Evolutionary conservation across 192 early-diverging fungal genomes (phyloP).

Genomic region (Coemansia asiatica): DNA sequence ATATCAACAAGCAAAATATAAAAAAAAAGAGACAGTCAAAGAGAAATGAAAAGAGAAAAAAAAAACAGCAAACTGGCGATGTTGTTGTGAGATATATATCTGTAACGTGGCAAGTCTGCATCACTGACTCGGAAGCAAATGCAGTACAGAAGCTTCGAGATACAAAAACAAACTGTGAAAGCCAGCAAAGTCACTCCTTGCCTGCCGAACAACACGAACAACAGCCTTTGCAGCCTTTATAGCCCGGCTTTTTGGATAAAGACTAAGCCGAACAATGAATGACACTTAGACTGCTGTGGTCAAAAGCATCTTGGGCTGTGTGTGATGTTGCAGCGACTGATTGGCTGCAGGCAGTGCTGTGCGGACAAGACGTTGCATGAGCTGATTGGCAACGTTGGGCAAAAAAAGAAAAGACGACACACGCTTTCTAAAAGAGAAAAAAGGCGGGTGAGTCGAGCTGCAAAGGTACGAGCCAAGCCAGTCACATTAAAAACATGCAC

Average conservation of each 20-base stretch:
- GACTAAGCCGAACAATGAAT: too few relatives aligned
- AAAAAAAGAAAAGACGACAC: too few relatives aligned
- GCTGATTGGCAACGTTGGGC: constrained; percentile 17
- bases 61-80: constrained; percentile 3
- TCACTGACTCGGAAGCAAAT: background rate
- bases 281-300: too few relatives aligned
- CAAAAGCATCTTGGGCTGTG: background rate
- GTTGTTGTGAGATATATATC: background rate
- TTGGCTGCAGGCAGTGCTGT: constrained; percentile 16
- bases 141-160: constrained; percentile 11
- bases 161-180: constrained; percentile 1
- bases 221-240: background rate
- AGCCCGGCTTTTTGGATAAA: background rate
- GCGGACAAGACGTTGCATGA: constrained; percentile 23
- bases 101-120: background rate
- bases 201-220: background rate
- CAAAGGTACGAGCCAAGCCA: too few relatives aligned
- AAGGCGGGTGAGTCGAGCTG: constrained; percentile 14
- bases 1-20: constrained; percentile 6
- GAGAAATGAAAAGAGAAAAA: background rate
- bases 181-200: background rate
- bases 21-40: background rate
- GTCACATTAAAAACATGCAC: background rate
- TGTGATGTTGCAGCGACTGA: constrained; percentile 30
- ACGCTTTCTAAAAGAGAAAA: too few relatives aligned